Evolutionary conservation across 768 basidiomycete genomes (phyloP).

Genomic region (Hydnum rufescens): DNA sequence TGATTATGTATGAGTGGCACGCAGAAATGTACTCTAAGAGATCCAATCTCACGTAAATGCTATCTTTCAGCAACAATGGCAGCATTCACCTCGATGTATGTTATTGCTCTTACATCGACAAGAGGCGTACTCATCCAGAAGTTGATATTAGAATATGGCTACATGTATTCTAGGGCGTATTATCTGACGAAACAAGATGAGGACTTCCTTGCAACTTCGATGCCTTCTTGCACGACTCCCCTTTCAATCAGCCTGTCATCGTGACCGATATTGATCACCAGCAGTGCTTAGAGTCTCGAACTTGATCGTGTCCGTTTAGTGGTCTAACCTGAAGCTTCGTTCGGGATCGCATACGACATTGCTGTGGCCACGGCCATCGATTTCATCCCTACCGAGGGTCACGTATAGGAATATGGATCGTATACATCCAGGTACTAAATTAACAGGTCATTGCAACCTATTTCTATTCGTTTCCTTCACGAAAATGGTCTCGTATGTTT

Average conservation of each 20-base stretch:
- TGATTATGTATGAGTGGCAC: conserved; percentile 25
- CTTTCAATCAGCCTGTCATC: conserved; percentile 17
- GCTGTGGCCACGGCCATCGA: conserved; percentile 34
- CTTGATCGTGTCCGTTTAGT: not conserved
- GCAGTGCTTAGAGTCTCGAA: not conserved
- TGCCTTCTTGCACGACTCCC: conserved; percentile 24
- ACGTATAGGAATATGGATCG: not conserved
- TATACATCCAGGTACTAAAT: not conserved
- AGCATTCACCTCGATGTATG: conserved; percentile 26
- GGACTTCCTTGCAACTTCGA: conserved; percentile 22
- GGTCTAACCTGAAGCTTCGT: not conserved
- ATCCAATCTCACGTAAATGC: not conserved
- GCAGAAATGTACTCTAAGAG: not conserved
- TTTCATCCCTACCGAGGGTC: not conserved
- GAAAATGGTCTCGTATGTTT: too few relatives aligned
- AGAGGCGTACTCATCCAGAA: too few relatives aligned
- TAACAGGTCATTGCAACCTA: not conserved
- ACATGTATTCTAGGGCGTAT: conserved; percentile 20
- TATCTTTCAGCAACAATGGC: conserved; percentile 27
- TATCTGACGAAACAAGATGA: conserved; percentile 20
- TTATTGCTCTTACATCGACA: too few relatives aligned
- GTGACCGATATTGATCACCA: conserved; percentile 15
- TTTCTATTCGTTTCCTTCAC: too few relatives aligned
- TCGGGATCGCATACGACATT: conserved; percentile 23
- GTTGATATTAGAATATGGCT: conserved; percentile 25